Percentiles rank a stretch among this genome's conserved stretches.
phyloP scores from a whole-genome alignment of 495 filamentous ascomycete genomes.

The Penicillium cosmopolitanum region DNA sequence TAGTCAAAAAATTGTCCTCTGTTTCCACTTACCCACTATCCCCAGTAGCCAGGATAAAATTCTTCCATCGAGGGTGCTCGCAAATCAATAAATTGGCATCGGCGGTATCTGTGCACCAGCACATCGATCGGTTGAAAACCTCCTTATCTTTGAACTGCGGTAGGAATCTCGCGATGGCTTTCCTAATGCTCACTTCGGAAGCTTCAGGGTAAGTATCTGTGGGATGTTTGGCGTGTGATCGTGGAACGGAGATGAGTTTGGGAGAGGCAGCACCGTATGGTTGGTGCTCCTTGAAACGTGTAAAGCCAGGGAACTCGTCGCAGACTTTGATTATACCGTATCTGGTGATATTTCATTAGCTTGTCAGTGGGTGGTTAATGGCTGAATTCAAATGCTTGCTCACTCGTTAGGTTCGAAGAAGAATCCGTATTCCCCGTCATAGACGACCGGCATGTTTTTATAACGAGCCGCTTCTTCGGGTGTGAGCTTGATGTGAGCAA shows the following conservation, averaged over 20 bases:
- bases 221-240: slow-evolving; percentile 24
- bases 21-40: slow-evolving; percentile 24
- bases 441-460: slow-evolving; percentile 51
- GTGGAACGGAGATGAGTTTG: slow-evolving; percentile 23
- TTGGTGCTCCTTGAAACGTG: slow-evolving; percentile 23
- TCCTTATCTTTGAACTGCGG: slow-evolving; percentile 44
- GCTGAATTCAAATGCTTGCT: background rate
- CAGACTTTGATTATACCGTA: slow-evolving; percentile 54
- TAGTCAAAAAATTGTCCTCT: background rate
- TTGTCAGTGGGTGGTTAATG: background rate
- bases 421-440: slow-evolving; percentile 54
- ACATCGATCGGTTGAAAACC: slow-evolving; percentile 49
- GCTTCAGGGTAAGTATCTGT: slow-evolving; percentile 41
- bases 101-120: slow-evolving; percentile 55
- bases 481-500: slow-evolving; percentile 51
- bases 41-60: slow-evolving; percentile 26
- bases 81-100: slow-evolving; percentile 50
- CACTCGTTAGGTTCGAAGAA: slow-evolving; percentile 58
- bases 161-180: slow-evolving; percentile 47
- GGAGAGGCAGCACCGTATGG: slow-evolving; percentile 44
- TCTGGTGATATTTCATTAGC: slow-evolving; percentile 9
- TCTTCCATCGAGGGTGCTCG: slow-evolving; percentile 34
- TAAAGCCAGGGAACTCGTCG: slow-evolving; percentile 52
- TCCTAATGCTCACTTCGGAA: slow-evolving; percentile 42
- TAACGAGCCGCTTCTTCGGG: slow-evolving; percentile 44